Base-by-base conservation (phyloP, 2,329 filamentous ascomycete species). In the Oidium heveae region DNA sequence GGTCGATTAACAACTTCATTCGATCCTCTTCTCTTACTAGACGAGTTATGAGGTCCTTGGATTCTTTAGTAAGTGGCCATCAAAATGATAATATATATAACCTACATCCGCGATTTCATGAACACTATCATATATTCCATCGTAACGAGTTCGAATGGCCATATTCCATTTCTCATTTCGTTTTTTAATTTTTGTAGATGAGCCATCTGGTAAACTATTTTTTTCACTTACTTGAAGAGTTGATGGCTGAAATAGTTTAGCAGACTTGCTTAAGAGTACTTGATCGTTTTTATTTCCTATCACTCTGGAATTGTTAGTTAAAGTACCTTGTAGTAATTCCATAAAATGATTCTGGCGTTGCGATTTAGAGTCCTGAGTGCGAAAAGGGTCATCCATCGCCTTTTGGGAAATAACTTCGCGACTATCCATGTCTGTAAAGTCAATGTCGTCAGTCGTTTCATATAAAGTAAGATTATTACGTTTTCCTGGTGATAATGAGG, bases 41-140 rank as follows among this genome's bases (percentile, higher is more conserved):
- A 28, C 60, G 57, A 33, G 63, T 60, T n/a, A 65, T 59, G 41
- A 65, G 55, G 43, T 64, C 62, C 64, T 66, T 32, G 6, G 8
- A 18, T 13, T 20, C 5, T 54, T 65, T 55, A 65, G 61, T 33
- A 52, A n/a, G 37, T 2, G 36, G 4, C 9, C 12, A 39, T 39
- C 1, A 10, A 54, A 28, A n/a, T 20, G 16, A 34, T 28, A 13
- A 16, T 54, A 6, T 1, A 50, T 8, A 16, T 2, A 32, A 58
- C 62, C 61, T 59, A 64, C 64, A 58, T 63, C 59, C 16, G 60
- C 62, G 55, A 66, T 59, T 18, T 56, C 57, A 51, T 64, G 60
- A 15, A 63, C 50, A 2, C 58, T 59, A 34, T 63, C 56, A n/a
- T 56, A 50, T 22, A 63, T 28, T 18, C 56, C 58, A 10, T 50